A percentile compares a stretch with the other conserved stretches of the same genome.
Conservation (phyloP, 75 land plant species). For the Sequoia sempervirens region DNA sequence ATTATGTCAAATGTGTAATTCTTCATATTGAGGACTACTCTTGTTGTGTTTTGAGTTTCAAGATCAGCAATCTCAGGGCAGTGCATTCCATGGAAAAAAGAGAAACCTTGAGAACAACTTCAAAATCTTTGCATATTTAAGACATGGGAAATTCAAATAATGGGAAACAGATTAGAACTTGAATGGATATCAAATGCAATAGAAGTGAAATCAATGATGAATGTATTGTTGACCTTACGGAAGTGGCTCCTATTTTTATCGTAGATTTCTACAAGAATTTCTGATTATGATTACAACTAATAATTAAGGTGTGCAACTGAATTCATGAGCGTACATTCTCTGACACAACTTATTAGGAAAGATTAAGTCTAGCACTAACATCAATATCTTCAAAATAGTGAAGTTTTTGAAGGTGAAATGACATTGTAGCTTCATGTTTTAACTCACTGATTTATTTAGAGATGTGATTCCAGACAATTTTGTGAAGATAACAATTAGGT, state of each 20-base stretch:
- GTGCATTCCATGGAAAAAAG: neutral
- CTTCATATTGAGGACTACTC: neutral
- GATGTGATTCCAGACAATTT: neutral
- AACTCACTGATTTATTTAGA: neutral
- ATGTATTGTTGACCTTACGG: neutral
- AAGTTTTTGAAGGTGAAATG: neutral
- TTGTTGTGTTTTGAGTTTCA: neutral
- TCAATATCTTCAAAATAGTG: neutral
- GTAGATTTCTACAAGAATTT: neutral
- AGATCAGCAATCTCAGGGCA: neutral
- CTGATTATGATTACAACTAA: neutral
- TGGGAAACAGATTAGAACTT: neutral
- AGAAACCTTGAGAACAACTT: neutral
- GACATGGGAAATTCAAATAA: neutral
- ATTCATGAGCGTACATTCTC: neutral
- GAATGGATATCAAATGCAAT: neutral
- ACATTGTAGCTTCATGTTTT: neutral
- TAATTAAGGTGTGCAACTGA: neutral
- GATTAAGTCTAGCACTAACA: neutral
- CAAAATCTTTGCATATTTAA: neutral
- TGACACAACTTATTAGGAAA: neutral
- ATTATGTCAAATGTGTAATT: neutral
- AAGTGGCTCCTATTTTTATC: neutral
- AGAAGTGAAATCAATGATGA: neutral
- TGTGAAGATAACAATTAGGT: too few relatives aligned